Conservation (phyloP, 257 asterid species). For the Coffea eugenioides region DNA sequence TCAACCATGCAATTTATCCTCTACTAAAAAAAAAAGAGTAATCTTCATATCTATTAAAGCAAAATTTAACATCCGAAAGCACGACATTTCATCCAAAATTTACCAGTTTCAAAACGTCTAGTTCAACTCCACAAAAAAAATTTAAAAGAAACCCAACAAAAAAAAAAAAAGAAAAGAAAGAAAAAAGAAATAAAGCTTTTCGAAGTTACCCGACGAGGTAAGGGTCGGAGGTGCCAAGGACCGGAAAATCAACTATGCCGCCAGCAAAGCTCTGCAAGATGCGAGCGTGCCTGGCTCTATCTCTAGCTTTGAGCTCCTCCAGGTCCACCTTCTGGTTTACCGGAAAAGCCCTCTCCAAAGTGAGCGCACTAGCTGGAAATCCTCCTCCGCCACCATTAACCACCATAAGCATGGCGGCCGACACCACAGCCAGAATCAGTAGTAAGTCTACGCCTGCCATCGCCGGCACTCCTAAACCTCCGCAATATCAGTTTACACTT, state of each 20-base stretch:
- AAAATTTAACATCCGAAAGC: not conserved
- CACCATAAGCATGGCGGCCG: conserved; percentile 23
- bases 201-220: conserved; percentile 67
- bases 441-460: conserved; percentile 43
- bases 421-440: conserved; percentile 29
- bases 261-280: conserved; percentile 64
- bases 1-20: not conserved
- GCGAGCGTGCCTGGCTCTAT: conserved; percentile 78
- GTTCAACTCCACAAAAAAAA: no score
- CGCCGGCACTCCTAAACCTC: conserved; percentile 29
- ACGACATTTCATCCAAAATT: not conserved
- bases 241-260: conserved; percentile 72
- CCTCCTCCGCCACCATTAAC: conserved; percentile 33
- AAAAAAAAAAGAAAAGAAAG: not conserved
- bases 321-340: conserved; percentile 47
- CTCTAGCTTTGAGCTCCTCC: conserved; percentile 62
- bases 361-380: conserved; percentile 37
- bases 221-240: conserved; percentile 74
- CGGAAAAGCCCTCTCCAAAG: conserved; percentile 68
- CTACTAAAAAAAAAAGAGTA: not conserved
- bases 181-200: not conserved
- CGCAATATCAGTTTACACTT: not conserved
- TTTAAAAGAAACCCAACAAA: not conserved
- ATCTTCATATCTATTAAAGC: not conserved
- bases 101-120: not conserved